Base-by-base conservation (phyloP, 306 rosid species). In the Pterocarpus santalinus region DNA sequence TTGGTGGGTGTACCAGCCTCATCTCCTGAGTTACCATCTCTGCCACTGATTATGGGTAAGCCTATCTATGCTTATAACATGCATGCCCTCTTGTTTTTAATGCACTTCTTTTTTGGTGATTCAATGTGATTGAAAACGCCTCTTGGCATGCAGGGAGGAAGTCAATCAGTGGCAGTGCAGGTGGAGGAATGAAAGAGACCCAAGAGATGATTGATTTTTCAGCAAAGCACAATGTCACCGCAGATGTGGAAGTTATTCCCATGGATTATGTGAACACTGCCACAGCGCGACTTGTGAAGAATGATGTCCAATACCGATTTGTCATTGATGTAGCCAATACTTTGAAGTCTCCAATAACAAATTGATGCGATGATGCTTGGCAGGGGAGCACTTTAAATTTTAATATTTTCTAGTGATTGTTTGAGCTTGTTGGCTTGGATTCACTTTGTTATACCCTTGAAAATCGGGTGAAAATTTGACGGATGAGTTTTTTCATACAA, bases 171-270 rank as follows among this genome's bases (percentile, higher is more conserved):
- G 88, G 90, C 2, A 84, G 88, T 76, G 32, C 6, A 5, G 80
- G 7, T 0, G 86, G 86, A 52, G 87, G 84, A n/a, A 68, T 73
- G 61, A 68, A 68, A 61, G 81, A 79, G 73, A 79, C 57, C 46
- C 86, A 87, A 47, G 88, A 79, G 63, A 87, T 82, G 88, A 78
- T 77, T 2, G 73, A 84, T n/a, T 84, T 84, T 22, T 84, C 86
- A 9, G 82, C 77, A 4, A 69, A 75, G 36, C 90, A 87, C 22
- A 76, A 84, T 22, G 66, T 84, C 4, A 70, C 58, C 1, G 83
- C 83, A 12, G 86, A 87, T 15, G 14, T 85, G 5, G 87, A 85
- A 33, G 58, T 82, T 16, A 39, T 87, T 65, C 44, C 88, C 3
- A 85, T 87, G 9, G 85, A 87, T 9, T 85, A 85, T 10, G 58